A percentile compares a stretch with the other conserved stretches of the same genome.
Conservation (phyloP, 1,284 basidiomycete species). For the Naganishia sp. region DNA sequence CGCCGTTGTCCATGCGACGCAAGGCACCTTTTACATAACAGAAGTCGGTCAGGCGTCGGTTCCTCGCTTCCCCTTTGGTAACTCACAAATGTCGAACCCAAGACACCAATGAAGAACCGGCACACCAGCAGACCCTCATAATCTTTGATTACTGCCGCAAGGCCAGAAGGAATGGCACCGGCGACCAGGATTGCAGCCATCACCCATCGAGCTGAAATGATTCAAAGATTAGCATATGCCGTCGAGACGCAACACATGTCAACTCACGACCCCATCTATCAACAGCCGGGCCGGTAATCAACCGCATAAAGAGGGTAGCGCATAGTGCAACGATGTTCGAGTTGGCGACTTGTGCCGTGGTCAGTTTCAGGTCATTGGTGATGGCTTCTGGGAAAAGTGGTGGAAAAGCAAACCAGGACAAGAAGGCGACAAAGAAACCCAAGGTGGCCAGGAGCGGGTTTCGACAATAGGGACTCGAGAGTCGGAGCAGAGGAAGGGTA, state of each 20-base stretch:
- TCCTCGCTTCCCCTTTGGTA: constrained; percentile 39
- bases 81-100: constrained; percentile 64
- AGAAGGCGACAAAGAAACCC: constrained; percentile 56
- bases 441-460: constrained; percentile 62
- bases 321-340: constrained; percentile 64
- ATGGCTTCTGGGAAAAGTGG: constrained; percentile 66
- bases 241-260: background rate
- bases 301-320: constrained; percentile 62
- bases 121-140: constrained; percentile 59
- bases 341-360: constrained; percentile 59
- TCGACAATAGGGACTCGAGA: constrained; percentile 60
- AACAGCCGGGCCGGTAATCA: constrained; percentile 62
- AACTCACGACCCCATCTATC: constrained; percentile 60
- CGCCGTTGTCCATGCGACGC: constrained; percentile 69
- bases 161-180: constrained; percentile 66
- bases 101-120: constrained; percentile 61
- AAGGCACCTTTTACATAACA: constrained; percentile 57
- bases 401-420: constrained; percentile 65
- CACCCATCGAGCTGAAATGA: constrained; percentile 57
- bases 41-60: constrained; percentile 54
- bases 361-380: constrained; percentile 61
- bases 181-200: constrained; percentile 64
- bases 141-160: constrained; percentile 59
- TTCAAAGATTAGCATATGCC: too few relatives aligned
- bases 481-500: constrained; percentile 61